Evolutionary conservation across 2,329 filamentous ascomycete genomes (phyloP).

Genomic region (Beauveria bassiana): DNA sequence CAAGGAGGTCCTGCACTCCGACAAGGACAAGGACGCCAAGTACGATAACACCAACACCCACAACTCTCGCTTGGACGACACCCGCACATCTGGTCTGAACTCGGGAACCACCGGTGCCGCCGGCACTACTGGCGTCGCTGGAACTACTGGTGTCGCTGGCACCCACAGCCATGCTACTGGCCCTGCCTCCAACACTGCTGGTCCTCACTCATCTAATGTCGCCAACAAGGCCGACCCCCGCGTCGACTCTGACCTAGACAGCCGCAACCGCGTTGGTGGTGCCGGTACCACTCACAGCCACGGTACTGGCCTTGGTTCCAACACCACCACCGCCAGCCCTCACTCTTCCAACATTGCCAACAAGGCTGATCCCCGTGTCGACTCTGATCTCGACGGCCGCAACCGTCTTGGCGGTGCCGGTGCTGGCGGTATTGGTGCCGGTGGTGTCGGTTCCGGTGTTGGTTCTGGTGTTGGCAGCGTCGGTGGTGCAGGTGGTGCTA

Average conservation of each 20-base stretch:
- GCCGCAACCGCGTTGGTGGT: conserved; percentile 18
- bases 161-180: conserved; percentile 13
- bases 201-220: conserved; percentile 34
- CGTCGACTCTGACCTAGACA: conserved; percentile 42
- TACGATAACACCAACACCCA: neutral
- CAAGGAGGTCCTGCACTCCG: conserved; percentile 45
- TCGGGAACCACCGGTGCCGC: conserved; percentile 17
- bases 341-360: conserved; percentile 38
- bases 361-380: conserved; percentile 42
- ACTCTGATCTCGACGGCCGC: conserved; percentile 39
- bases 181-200: conserved; percentile 17
- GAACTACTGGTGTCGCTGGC: conserved; percentile 6
- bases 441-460: too few relatives aligned
- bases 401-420: conserved; percentile 12
- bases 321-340: conserved; percentile 25
- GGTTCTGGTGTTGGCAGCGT: neutral
- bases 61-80: conserved; percentile 28
- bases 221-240: conserved; percentile 44
- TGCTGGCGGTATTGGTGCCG: neutral
- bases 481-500: neutral
- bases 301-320: conserved; percentile 13
- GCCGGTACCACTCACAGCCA: conserved; percentile 3
- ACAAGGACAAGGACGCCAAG: conserved; percentile 27
- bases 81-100: conserved; percentile 25
- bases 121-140: conserved; percentile 15